Conservation (phyloP, 2,329 filamentous ascomycete species). For the Monosporascus ibericus region DNA sequence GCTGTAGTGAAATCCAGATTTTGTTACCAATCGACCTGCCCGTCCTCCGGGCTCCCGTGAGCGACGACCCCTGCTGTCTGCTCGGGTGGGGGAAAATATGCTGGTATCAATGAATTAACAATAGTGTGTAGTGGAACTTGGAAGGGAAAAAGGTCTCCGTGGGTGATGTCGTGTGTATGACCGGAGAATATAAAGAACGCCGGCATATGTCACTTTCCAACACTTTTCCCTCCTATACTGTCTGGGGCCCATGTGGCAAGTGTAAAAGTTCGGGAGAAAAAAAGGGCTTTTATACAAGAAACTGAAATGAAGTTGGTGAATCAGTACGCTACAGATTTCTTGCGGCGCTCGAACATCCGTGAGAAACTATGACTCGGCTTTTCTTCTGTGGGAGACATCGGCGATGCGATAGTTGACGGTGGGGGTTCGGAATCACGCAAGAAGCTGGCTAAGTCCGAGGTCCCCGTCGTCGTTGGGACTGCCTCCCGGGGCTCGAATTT, state of each 20-base stretch:
- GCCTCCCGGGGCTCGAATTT: conserved; percentile 53
- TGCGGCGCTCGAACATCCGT: conserved; percentile 44
- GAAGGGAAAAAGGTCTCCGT: too few relatives aligned
- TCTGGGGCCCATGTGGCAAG: conserved; percentile 2
- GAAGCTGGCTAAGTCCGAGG: conserved; percentile 67
- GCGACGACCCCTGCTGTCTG: not conserved
- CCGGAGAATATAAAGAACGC: not conserved
- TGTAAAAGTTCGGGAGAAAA: conserved; percentile 1
- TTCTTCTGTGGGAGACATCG: conserved; percentile 23
- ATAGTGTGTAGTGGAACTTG: not conserved
- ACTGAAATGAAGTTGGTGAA: conserved; percentile 2
- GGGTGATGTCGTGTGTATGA: not conserved
- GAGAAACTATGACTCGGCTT: conserved; percentile 37
- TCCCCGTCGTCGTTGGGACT: conserved; percentile 38
- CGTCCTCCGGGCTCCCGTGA: too few relatives aligned
- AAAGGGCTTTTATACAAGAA: conserved; percentile 15
- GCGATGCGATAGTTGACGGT: conserved; percentile 26
- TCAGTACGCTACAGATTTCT: conserved; percentile 36
- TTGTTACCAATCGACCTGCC: too few relatives aligned
- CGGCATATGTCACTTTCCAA: not conserved
- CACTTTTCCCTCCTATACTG: conserved; percentile 7
- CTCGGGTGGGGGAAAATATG: not conserved
- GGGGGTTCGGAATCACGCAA: conserved; percentile 63
- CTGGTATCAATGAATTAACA: not conserved
- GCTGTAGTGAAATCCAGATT: too few relatives aligned